Conservation (phyloP, 192 early-diverging fungal genomes). For the Thoreauomyces humboldtii region DNA sequence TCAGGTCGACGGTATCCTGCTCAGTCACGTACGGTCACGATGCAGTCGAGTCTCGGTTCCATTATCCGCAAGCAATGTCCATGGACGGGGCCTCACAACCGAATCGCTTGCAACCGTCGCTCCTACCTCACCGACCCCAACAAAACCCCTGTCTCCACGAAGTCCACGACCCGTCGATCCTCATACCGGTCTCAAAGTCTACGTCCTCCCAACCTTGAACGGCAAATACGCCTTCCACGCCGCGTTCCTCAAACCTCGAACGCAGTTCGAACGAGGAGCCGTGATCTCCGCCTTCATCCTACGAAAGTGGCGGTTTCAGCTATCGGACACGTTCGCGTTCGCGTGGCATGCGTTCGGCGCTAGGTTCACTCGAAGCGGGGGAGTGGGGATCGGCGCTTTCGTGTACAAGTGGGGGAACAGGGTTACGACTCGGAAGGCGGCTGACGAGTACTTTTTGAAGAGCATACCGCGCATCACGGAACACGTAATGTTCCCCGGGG, state of each 20-base stretch:
- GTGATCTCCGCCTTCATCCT: conserved; percentile 32
- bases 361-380: no score
- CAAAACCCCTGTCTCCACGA: background rate
- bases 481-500: conserved; percentile 29
- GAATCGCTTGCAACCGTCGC: no score
- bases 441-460: conserved; percentile 53
- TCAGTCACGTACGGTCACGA: no score
- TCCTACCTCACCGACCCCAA: no score
- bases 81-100: no score
- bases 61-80: no score
- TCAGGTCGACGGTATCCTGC: no score
- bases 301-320: conserved; percentile 48
- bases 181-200: conserved; percentile 29
- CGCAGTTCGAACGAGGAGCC: conserved; percentile 29
- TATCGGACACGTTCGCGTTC: conserved; percentile 33
- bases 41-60: no score
- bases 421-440: conserved; percentile 36
- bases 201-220: conserved; percentile 43
- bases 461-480: conserved; percentile 35
- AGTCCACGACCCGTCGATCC: conserved; percentile 3
- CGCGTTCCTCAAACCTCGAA: conserved; percentile 34
- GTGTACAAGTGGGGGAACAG: conserved; percentile 30
- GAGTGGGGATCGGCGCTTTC: background rate
- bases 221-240: conserved; percentile 39
- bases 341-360: conserved; percentile 39